phyloP scores from a whole-genome alignment of 2,329 filamentous ascomycete species.

The Trichoderma pleuroti region DNA sequence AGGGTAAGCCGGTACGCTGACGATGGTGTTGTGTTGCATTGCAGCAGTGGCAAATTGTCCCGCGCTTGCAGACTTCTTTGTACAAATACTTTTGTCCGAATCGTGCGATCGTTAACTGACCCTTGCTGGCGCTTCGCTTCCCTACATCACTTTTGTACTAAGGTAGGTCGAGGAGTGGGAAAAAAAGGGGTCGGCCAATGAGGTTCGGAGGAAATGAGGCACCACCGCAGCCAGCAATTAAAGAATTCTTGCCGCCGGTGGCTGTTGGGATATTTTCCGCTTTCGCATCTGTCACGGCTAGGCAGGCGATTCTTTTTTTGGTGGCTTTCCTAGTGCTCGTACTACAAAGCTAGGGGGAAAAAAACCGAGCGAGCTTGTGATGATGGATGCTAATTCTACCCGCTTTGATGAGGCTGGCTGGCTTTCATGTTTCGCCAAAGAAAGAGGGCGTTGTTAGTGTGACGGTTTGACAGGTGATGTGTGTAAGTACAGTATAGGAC shows the following conservation, averaged over 20 bases:
- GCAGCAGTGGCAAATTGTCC: not conserved
- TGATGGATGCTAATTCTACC: not conserved
- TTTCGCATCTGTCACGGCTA: not conserved
- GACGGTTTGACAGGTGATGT: not conserved
- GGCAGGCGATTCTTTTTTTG: not conserved
- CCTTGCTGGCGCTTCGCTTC: constrained; percentile 5
- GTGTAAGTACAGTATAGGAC: not conserved
- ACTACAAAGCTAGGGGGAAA: not conserved
- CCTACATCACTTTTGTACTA: not conserved
- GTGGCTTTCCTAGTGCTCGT: not conserved
- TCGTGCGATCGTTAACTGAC: not conserved
- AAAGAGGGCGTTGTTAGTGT: not conserved
- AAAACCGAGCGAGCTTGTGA: not conserved
- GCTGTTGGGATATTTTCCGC: not conserved
- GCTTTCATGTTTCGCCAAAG: not conserved
- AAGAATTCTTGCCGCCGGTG: not conserved
- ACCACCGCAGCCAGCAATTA: constrained; percentile 9
- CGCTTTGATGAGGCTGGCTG: not conserved
- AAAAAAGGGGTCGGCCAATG: constrained; percentile 18
- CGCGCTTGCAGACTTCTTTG: not conserved
- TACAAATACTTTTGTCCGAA: not conserved
- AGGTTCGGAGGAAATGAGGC: not conserved
- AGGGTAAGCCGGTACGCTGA: not conserved
- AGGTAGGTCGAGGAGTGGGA: not conserved
- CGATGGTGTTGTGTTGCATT: not conserved